A percentile compares a stretch with the other conserved stretches of the same genome.
Conservation (phyloP, 1,139 yeast species). For the Suzukiozyma palmioleophila region DNA sequence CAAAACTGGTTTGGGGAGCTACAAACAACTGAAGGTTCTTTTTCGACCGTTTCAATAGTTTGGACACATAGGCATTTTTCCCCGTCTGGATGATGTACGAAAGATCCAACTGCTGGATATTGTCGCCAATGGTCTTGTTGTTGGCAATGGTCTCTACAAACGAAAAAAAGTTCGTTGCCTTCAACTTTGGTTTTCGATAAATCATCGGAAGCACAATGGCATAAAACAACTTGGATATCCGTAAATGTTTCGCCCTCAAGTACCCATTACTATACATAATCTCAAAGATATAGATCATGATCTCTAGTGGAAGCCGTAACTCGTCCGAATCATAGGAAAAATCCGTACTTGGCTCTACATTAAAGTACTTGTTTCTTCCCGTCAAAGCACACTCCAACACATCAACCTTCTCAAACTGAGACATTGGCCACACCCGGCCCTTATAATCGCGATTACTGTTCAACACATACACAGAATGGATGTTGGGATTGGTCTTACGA, state of each 20-base stretch:
- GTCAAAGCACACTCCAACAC: constrained; percentile 33
- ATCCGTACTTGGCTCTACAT: constrained; percentile 3
- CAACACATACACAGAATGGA: constrained; percentile 35
- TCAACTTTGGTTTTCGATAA: constrained; percentile 59
- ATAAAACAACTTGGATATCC: constrained; percentile 63
- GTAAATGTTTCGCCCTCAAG: constrained; percentile 48
- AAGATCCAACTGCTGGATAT: constrained; percentile 59
- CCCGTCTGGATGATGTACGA: constrained; percentile 84
- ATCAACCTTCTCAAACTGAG: constrained; percentile 45
- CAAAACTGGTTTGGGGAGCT: constrained; percentile 95
- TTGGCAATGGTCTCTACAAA: constrained; percentile 69
- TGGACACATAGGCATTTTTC: constrained; percentile 87
- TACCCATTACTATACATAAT: constrained; percentile 30
- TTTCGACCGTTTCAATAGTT: constrained; percentile 71
- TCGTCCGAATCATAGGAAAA: not conserved
- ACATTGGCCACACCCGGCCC: constrained; percentile 39
- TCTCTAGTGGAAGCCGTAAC: constrained; percentile 54
- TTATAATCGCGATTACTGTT: constrained; percentile 18
- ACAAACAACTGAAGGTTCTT: constrained; percentile 59
- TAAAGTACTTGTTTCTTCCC: constrained; percentile 14
- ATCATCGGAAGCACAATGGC: constrained; percentile 54
- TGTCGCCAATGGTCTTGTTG: constrained; percentile 37
- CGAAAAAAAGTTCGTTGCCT: constrained; percentile 60
- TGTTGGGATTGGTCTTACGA: constrained; percentile 23
- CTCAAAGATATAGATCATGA: constrained; percentile 50